Conservation (phyloP, 2,329 filamentous ascomycete species). For the Piedraia hortae region DNA sequence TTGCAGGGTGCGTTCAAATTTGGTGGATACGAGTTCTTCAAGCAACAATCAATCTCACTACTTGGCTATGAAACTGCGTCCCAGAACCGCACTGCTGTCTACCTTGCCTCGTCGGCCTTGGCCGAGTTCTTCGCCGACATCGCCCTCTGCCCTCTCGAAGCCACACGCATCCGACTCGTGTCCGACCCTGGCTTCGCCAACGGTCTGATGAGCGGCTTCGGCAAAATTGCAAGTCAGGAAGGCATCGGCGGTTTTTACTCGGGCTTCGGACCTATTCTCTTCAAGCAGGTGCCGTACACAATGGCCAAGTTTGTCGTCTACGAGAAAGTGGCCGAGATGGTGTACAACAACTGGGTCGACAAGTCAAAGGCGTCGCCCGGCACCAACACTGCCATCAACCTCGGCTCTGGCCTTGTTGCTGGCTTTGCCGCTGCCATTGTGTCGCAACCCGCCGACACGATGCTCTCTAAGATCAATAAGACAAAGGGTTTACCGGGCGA, state of each 20-base stretch:
- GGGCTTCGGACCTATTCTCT: slow-evolving; percentile 66
- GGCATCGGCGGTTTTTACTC: slow-evolving; percentile 71
- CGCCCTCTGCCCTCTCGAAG: slow-evolving; percentile 73
- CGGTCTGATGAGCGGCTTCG: slow-evolving; percentile 52
- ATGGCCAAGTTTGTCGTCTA: slow-evolving; percentile 89
- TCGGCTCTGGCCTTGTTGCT: slow-evolving; percentile 61
- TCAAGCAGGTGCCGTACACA: slow-evolving; percentile 81
- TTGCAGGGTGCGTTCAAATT: slow-evolving; percentile 85
- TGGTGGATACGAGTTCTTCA: slow-evolving; percentile 89
- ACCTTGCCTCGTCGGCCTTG: slow-evolving; percentile 35
- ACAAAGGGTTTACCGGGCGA: slow-evolving; percentile 67
- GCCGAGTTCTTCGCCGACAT: slow-evolving; percentile 47
- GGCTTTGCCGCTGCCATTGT: slow-evolving; percentile 68
- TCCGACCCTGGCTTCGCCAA: slow-evolving; percentile 64
- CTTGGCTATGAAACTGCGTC: slow-evolving; percentile 51
- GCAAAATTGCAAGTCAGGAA: slow-evolving; percentile 60
- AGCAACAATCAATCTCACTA: slow-evolving; percentile 62
- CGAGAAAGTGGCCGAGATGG: slow-evolving; percentile 58
- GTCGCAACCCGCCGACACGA: slow-evolving; percentile 77
- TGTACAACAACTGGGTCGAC: slow-evolving; percentile 36
- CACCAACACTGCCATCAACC: slow-evolving; percentile 55
- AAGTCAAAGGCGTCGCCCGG: slow-evolving; percentile 40
- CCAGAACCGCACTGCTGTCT: slow-evolving; percentile 55
- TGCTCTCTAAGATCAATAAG: slow-evolving; percentile 94
- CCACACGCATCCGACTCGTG: slow-evolving; percentile 79